Evolutionary conservation across 2,329 filamentous ascomycete species (phyloP).

Genomic region (Cladosporium phlei): DNA sequence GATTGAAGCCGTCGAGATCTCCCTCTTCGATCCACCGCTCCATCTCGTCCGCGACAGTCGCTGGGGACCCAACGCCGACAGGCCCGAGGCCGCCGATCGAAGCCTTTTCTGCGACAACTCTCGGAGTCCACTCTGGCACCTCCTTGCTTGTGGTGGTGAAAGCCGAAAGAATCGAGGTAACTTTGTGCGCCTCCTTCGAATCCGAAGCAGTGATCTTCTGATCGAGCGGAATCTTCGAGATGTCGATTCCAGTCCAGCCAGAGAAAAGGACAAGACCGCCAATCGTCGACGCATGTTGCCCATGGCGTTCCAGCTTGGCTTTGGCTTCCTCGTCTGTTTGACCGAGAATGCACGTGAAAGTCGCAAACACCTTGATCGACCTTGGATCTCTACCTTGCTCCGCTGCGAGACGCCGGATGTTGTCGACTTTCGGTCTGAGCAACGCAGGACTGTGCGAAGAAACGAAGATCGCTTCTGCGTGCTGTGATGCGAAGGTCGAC

Average conservation of each 20-base stretch:
- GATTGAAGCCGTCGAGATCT: conserved; percentile 40
- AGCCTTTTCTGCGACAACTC: conserved; percentile 43
- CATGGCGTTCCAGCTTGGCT: conserved; percentile 48
- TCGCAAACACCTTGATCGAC: conserved; percentile 50
- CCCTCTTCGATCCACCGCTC: conserved; percentile 44
- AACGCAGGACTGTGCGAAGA: conserved; percentile 49
- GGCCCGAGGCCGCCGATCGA: conserved; percentile 48
- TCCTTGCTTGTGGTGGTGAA: conserved; percentile 42
- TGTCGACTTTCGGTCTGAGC: conserved; percentile 48
- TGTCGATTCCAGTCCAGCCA: conserved; percentile 58
- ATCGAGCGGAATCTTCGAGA: conserved; percentile 54
- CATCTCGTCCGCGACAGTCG: conserved; percentile 45
- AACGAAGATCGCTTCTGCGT: conserved; percentile 59
- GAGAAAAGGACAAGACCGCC: conserved; percentile 54
- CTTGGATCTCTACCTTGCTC: conserved; percentile 50
- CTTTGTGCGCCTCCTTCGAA: conserved; percentile 46
- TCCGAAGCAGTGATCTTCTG: conserved; percentile 54
- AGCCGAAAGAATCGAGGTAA: conserved; percentile 31
- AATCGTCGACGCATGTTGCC: conserved; percentile 50
- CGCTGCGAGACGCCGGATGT: conserved; percentile 49
- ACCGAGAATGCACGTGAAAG: conserved; percentile 34
- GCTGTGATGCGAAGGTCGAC: conserved; percentile 51
- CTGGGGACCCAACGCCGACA: conserved; percentile 43
- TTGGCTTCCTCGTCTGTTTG: conserved; percentile 45
- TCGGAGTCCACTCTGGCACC: conserved; percentile 44